Base-by-base conservation (phyloP, 176 grass and related monocot genomes). In the Olyra latifolia region DNA sequence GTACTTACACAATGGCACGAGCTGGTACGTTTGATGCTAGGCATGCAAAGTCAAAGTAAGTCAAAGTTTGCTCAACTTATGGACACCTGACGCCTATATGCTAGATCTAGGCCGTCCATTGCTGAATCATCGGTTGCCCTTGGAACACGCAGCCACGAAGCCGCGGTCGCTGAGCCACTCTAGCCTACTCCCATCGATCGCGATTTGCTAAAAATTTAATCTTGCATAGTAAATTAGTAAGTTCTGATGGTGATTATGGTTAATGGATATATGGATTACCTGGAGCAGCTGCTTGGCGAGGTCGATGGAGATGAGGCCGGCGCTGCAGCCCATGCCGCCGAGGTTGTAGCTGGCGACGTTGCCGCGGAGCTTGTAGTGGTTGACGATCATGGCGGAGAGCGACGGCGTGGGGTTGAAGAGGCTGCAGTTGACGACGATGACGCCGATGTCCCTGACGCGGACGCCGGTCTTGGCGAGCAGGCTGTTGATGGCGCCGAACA, bases 261-360 rank as follows among this genome's bases (percentile, higher is more conserved):
- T 30, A 40, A 32, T 68, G 9, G 9, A 58, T 19, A 22, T 4
- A 35, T 35, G 32, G 32, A 5, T 45, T 28, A 83, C 94, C 91
- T 97, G 94, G 11, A 97, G 94, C 46, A 94, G 77, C 80, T 92
- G 94, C 84, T 86, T 97, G 35, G 94, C 94, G 71, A 97, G 89
- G 85, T 97, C 91, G 54, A 97, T 89, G 39, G 94, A 97, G 86
- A 97, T 97, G 67, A 97, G 83, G 0, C 94, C 91, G 0, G 89
- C 94, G 65, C 94, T 94, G 52, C 91, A 97, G 0, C 94, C 94
- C 94, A 97, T 97, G 9, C 94, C 91, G 12, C 91, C 91, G 8
- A 98, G 95, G 76, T 94, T 98, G 35, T 90, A 98, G 74, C 86
- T 98, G 1, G 79, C 53, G 2, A 98, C 83, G 47, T 98, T 91